phyloP scores from a whole-genome alignment of 1,284 basidiomycete species.

The Pseudomicrostroma phylloplanum region DNA sequence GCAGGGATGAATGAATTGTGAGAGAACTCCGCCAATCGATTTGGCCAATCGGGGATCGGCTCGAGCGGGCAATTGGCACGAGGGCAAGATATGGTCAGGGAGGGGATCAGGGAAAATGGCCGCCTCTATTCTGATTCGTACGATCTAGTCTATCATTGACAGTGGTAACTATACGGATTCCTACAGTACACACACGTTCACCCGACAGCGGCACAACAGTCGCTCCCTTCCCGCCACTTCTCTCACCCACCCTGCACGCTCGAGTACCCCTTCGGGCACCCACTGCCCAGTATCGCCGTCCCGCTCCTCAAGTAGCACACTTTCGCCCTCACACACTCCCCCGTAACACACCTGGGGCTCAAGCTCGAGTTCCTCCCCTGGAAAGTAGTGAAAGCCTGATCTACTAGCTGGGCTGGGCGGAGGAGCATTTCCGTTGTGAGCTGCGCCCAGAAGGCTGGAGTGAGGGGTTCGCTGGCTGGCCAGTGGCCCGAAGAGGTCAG shows the following conservation, averaged over 20 bases:
- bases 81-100: too few species aligned
- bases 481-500: conserved; percentile 52
- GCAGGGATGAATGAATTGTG: too few species aligned
- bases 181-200: too few species aligned
- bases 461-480: conserved; percentile 65
- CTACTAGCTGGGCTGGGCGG: conserved; percentile 52
- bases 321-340: conserved; percentile 62
- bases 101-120: too few species aligned
- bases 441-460: conserved; percentile 75
- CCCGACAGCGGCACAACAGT: too few species aligned
- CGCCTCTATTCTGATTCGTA: too few species aligned
- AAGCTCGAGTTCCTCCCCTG: conserved; percentile 65
- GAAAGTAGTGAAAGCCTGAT: conserved; percentile 62
- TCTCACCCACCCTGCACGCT: conserved; percentile 58
- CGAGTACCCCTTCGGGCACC: conserved; percentile 62
- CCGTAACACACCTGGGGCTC: conserved; percentile 58
- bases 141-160: too few species aligned
- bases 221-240: not conserved
- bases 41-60: too few species aligned
- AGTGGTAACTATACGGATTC: too few species aligned
- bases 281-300: conserved; percentile 58
- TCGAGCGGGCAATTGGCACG: too few species aligned
- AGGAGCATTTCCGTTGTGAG: conserved; percentile 68
- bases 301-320: conserved; percentile 75
- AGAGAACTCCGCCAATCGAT: too few species aligned